Conservation (phyloP, 345 rosid genomes). For the Eucalyptus pauciflora region DNA sequence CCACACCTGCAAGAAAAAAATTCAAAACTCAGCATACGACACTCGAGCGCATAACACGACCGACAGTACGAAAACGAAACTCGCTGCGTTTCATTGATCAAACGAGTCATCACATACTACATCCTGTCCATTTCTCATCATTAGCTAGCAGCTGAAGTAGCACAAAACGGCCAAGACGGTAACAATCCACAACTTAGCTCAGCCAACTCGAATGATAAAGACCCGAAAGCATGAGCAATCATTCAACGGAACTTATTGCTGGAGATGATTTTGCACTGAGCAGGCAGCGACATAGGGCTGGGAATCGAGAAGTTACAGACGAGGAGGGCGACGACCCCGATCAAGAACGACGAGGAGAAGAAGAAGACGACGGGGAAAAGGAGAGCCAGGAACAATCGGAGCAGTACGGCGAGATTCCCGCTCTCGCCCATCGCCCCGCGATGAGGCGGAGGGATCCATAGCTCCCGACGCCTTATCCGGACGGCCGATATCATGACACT, state of each 20-base stretch:
- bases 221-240: background rate
- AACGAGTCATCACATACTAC: background rate
- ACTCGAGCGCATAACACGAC: background rate
- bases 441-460: background rate
- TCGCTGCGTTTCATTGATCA: background rate
- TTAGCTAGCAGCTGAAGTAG: background rate
- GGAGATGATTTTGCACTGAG: conserved; percentile 78
- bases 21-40: background rate
- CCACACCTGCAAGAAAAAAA: conserved; percentile 48
- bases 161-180: background rate
- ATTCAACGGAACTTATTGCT: conserved; percentile 37
- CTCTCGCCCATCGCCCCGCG: background rate
- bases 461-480: background rate
- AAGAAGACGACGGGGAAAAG: conserved; percentile 33
- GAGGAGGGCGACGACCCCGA: conserved; percentile 34
- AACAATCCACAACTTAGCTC: background rate
- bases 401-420: conserved; percentile 1
- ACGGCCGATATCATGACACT: background rate
- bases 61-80: background rate
- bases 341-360: conserved; percentile 21
- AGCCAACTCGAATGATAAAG: background rate
- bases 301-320: conserved; percentile 31
- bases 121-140: background rate
- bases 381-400: conserved; percentile 35
- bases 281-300: conserved; percentile 29